These are phyloP conservation scores for Amphicarpaea edgeworthii DNA, from an alignment of 306 rosid species.

Conservation along the genomic window DNA sequence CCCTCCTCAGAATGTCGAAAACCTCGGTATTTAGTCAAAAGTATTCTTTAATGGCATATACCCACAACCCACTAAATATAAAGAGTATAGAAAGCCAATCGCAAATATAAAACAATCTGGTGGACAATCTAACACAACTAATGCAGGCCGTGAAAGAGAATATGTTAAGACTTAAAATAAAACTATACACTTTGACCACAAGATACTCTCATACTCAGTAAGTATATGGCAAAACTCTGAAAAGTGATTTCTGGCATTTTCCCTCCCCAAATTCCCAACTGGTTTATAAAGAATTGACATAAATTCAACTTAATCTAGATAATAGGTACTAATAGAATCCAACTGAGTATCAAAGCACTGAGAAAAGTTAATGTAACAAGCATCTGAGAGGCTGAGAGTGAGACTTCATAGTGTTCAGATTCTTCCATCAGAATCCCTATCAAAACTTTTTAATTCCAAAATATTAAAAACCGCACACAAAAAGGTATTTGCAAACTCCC, in stretches of 20 bases:
- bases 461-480: background rate
- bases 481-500: conserved; percentile 17
- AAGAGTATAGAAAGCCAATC: no score
- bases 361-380: no score
- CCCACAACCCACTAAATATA: no score
- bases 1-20: no score
- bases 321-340: background rate
- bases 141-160: conserved; percentile 4
- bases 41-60: no score
- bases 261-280: background rate
- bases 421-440: conserved; percentile 3
- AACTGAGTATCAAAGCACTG: background rate
- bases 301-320: background rate
- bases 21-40: no score
- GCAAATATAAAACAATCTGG: background rate
- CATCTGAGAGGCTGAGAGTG: background rate
- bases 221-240: background rate
- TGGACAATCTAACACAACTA: background rate
- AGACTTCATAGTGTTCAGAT: background rate
- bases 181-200: background rate
- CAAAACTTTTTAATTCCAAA: background rate
- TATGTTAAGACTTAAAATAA: background rate
- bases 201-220: background rate
- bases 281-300: background rate
- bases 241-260: background rate